A percentile compares a stretch with the other conserved stretches of the same genome.
Conservation (phyloP, 495 filamentous ascomycete genomes). For the Penicillium egyptiacum region DNA sequence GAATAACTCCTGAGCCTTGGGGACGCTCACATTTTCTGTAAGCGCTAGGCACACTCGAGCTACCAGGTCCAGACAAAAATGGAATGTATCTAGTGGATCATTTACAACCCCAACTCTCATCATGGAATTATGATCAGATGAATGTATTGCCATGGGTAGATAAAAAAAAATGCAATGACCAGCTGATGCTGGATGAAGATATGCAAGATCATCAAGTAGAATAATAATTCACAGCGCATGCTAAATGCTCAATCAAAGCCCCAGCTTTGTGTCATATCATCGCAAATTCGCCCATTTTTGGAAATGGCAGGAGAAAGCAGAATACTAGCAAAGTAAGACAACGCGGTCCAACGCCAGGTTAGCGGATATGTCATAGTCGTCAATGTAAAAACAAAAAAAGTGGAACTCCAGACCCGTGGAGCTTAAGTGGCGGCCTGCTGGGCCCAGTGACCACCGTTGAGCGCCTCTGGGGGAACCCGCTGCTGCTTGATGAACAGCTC, state of each 20-base stretch:
- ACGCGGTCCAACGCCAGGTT: slow-evolving; percentile 42
- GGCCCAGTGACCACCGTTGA: slow-evolving; percentile 50
- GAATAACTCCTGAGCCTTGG: background rate
- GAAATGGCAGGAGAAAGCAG: slow-evolving; percentile 23
- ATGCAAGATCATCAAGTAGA: slow-evolving; percentile 34
- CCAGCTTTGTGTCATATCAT: slow-evolving; percentile 31
- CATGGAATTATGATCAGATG: slow-evolving; percentile 6
- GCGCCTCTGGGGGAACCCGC: slow-evolving; percentile 70
- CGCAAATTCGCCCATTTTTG: slow-evolving; percentile 22
- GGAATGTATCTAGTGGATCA: background rate
- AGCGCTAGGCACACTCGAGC: background rate
- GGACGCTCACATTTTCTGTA: background rate
- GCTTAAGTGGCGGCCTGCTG: slow-evolving; percentile 42
- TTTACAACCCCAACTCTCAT: background rate
- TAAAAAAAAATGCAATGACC: slow-evolving; percentile 19
- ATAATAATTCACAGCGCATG: slow-evolving; percentile 46
- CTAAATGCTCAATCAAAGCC: slow-evolving; percentile 46
- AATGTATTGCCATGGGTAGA: slow-evolving; percentile 12
- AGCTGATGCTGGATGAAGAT: slow-evolving; percentile 20
- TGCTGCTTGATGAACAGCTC: slow-evolving; percentile 86
- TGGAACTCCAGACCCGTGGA: slow-evolving; percentile 23
- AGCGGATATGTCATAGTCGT: slow-evolving; percentile 37
- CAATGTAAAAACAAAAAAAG: slow-evolving; percentile 21
- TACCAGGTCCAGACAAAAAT: background rate
- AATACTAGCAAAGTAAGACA: slow-evolving; percentile 25